Evolutionary conservation across 305 asterid species (phyloP).

Genomic region (Fraxinus latifolia): DNA sequence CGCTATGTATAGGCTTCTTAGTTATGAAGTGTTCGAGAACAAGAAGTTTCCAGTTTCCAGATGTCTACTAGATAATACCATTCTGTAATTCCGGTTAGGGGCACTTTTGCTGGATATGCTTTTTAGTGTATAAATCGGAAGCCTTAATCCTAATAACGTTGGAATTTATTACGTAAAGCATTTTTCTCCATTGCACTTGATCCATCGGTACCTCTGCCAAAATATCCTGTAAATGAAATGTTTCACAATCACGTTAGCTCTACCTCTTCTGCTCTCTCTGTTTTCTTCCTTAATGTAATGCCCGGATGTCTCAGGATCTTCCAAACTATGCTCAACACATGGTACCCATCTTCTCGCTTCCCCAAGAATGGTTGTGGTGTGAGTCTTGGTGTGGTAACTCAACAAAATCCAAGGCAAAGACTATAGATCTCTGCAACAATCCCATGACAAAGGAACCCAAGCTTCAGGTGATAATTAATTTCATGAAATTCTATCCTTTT

Average conservation of each 20-base stretch:
- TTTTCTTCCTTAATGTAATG: slow-evolving; percentile 4
- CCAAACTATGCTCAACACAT: slow-evolving; percentile 97
- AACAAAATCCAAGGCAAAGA: slow-evolving; percentile 82
- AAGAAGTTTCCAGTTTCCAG: not conserved
- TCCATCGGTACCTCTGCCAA: not conserved
- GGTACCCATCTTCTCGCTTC: slow-evolving; percentile 94
- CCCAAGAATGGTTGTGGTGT: slow-evolving; percentile 99
- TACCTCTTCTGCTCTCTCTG: not conserved
- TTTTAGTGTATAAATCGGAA: not conserved
- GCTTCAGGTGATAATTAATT: slow-evolving; percentile 63
- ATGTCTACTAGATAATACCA: not conserved
- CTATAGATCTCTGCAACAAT: slow-evolving; percentile 98
- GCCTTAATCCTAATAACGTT: not conserved
- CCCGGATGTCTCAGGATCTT: slow-evolving; percentile 65
- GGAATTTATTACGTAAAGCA: not conserved
- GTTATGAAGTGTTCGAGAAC: not conserved
- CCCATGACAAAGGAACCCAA: slow-evolving; percentile 99
- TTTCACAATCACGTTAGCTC: not conserved
- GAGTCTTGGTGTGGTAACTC: slow-evolving; percentile 98
- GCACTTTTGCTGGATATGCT: not conserved
- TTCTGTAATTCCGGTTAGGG: not conserved
- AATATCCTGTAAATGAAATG: not conserved
- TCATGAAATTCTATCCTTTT: not conserved
- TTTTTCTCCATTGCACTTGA: not conserved
- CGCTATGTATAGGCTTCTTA: not conserved